Evolutionary conservation across 2,329 filamentous ascomycete species (phyloP), one percentile per base, ranked within the genome.

Genomic region (Penicillium brevicompactum): DNA sequence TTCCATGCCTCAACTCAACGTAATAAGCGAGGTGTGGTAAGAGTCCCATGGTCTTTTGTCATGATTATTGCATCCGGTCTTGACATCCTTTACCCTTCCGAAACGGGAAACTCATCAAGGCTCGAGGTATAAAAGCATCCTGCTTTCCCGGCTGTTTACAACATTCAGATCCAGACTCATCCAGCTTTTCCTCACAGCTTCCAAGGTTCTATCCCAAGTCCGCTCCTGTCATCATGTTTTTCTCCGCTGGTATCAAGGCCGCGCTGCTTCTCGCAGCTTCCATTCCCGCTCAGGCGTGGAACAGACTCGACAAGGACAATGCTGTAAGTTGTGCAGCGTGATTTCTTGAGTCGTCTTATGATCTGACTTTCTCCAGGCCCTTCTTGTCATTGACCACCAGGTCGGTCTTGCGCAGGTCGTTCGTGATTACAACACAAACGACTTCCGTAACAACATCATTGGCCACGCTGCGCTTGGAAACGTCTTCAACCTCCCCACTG

Each of bases 381-480:
- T 70, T 11, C 59, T 70, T n/a, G 43, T 70, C 46, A 61, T 72
- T 46, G 70, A 73, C 53, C 67, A 71, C 56, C 70, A 75, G 51
- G 67, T 71, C 34, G 72, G 73, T 32, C 70, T 75, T 7, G 56
- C 67, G 34, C 69, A 73, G 53, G 55, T 75, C 5, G 86, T 86
- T 37, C 82, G 87, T 38, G 89, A 92, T 74, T 90, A 82, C 67
- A 82, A 87, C 53, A 76, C 85, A 11, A 84, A 81, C 9, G 79
- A 87, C 34, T 92, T 84, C 78, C 81, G 82, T 57, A 83, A 87
- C 68, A 84, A 84, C 70, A 84, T 91, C 59, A 74, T 89, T 41
- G 88, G 85, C 1, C 88, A 91, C 62, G 82, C 87, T 16, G 82
- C 82, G 5, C 69, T 91, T 2, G 88, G 84, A 53, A 82, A 86